A percentile compares a stretch with the other conserved stretches of the same genome.
These are phyloP conservation scores for Mallotus repandus DNA, from an alignment of 441 rosid genomes.

Conservation along the genomic window DNA sequence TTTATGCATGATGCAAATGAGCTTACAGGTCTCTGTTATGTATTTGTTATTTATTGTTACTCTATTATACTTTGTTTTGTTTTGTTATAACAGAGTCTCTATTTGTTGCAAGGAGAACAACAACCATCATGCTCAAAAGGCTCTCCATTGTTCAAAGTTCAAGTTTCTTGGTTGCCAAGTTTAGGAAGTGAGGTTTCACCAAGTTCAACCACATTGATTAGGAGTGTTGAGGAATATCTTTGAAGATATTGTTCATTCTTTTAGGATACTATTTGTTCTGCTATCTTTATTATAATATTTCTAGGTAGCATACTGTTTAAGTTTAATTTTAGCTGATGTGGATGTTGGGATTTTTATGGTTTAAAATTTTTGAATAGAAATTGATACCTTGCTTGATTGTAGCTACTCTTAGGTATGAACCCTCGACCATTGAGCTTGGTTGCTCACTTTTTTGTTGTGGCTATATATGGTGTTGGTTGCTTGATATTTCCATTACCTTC, in stretches of 20 bases:
- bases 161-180: conserved; percentile 96
- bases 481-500: no score
- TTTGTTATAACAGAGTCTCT: no score
- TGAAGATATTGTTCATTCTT: background rate
- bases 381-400: background rate
- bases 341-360: background rate
- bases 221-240: background rate
- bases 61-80: conserved; percentile 59
- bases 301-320: background rate
- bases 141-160: conserved; percentile 90
- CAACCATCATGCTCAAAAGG: conserved; percentile 85
- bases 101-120: conserved; percentile 78
- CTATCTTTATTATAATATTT: background rate
- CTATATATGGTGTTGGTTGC: no score
- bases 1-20: no score
- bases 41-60: no score
- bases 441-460: no score
- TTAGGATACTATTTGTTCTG: background rate
- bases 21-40: no score
- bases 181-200: conserved; percentile 95
- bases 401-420: no score
- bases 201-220: conserved; percentile 73
- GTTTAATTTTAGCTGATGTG: background rate
- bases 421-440: no score
- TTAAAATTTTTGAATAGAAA: background rate